Evolutionary conservation across 768 basidiomycete genomes (phyloP).

Genomic region (Leccinum aurantiacum): DNA sequence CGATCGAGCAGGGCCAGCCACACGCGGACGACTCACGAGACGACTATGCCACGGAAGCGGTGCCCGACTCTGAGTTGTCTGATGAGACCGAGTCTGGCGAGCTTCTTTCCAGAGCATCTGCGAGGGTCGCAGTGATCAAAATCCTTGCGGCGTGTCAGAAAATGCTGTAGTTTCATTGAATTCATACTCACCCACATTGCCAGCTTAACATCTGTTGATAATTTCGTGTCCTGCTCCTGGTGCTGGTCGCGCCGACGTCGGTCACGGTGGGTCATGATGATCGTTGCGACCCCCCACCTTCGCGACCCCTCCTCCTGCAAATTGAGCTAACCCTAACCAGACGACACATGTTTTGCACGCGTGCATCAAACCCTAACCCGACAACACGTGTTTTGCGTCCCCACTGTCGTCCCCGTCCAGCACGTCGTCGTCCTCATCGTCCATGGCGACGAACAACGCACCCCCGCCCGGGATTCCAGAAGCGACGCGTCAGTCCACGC

Average conservation of each 20-base stretch:
- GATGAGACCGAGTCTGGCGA: conserved; percentile 82
- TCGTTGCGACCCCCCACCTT: not conserved
- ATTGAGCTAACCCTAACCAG: not conserved
- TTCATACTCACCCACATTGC: conserved; percentile 88
- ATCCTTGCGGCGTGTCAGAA: conserved; percentile 52
- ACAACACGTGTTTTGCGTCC: conserved; percentile 31
- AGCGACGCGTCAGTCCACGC: conserved; percentile 65
- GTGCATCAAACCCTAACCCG: conserved; percentile 28
- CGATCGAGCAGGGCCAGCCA: too few relatives aligned
- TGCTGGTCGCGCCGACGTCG: not conserved
- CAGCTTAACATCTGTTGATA: conserved; percentile 35
- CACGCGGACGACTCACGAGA: conserved; percentile 68
- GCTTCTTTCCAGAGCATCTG: conserved; percentile 84
- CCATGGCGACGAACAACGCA: conserved; percentile 29
- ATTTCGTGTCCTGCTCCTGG: not conserved
- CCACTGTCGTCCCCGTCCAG: conserved; percentile 22
- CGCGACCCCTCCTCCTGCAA: conserved; percentile 3
- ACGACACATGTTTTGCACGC: not conserved
- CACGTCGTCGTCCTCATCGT: conserved; percentile 24
- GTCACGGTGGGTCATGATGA: not conserved
- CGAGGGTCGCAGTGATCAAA: conserved; percentile 97
- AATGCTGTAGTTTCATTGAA: not conserved
- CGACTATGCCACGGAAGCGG: conserved; percentile 87
- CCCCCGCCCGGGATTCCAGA: conserved; percentile 42
- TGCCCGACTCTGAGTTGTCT: conserved; percentile 80